Conservation (phyloP, 2,329 filamentous ascomycete genomes). For the Ascochyta viciae-villosae region DNA sequence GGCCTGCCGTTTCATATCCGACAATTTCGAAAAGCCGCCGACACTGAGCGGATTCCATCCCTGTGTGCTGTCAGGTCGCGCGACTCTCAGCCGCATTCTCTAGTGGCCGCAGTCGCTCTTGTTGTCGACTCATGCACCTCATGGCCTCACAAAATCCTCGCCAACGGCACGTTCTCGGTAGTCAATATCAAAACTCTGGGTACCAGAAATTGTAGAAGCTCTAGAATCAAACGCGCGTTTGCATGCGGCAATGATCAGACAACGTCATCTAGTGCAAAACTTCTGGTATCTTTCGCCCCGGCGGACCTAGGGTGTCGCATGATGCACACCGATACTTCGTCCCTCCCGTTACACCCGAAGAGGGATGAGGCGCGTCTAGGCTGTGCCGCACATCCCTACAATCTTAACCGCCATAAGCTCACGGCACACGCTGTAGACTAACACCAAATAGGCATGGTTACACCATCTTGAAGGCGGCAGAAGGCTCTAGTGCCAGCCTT, state of each 20-base stretch:
- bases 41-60: neutral
- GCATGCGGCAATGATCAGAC: neutral
- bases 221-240: neutral
- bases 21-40: neutral
- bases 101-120: neutral
- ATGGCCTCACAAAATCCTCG: neutral
- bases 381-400: conserved; percentile 4
- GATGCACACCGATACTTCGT: conserved; percentile 1
- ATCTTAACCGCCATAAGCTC: conserved; percentile 16
- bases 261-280: neutral
- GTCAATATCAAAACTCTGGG: neutral
- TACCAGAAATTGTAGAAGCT: neutral
- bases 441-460: neutral
- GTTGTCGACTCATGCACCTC: neutral
- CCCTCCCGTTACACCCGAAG: neutral
- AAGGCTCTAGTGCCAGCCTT: conserved; percentile 9
- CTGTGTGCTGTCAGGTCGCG: neutral
- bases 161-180: conserved; percentile 1
- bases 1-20: no score
- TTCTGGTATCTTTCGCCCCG: neutral
- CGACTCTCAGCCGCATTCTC: neutral
- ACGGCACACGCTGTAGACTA: neutral
- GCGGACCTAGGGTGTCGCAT: neutral
- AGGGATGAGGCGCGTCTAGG: conserved; percentile 7
- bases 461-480: conserved; percentile 3